Conservation (phyloP, 169 alveolate genomes). For the Eimeria maxima region DNA sequence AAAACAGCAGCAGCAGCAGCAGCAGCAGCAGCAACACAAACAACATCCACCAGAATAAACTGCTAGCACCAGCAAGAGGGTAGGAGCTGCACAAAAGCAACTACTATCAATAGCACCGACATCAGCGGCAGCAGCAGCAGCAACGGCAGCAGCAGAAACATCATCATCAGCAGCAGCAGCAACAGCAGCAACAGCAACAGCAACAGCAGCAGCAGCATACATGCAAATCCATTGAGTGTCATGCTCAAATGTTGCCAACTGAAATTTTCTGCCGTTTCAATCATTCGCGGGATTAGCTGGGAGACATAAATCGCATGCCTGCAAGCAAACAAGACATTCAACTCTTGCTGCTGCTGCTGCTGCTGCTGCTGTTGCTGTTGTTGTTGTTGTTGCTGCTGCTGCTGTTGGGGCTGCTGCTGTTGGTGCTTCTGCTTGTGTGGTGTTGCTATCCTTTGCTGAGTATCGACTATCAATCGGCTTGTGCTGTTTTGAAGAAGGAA, state of each 20-base stretch:
- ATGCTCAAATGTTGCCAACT: slow-evolving; percentile 36
- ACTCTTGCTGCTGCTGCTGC: background rate
- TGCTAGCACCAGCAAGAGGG: too few relatives aligned
- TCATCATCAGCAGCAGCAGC: background rate
- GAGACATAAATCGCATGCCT: slow-evolving; percentile 7
- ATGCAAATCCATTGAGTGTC: slow-evolving; percentile 41
- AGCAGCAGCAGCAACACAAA: too few relatives aligned
- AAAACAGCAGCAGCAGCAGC: background rate
- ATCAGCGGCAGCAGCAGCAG: background rate
- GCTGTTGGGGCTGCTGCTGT: background rate
- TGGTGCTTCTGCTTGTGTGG: too few relatives aligned
- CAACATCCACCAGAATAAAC: too few relatives aligned
- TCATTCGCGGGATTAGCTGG: slow-evolving; percentile 23
- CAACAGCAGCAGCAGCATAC: background rate
- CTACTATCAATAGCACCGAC: background rate
- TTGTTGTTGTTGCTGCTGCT: background rate
- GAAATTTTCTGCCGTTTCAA: background rate
- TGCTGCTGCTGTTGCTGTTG: background rate
- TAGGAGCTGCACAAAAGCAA: too few relatives aligned
- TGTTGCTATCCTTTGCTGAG: too few relatives aligned
- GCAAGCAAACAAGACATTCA: background rate
- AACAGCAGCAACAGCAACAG: background rate
- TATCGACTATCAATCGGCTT: too few relatives aligned
- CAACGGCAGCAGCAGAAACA: background rate
- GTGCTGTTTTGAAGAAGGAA: too few relatives aligned